Percentiles rank a stretch among this genome's conserved stretches.
Evolutionary conservation across 768 basidiomycete species (phyloP).

Genomic region (Tricholomella constricta): DNA sequence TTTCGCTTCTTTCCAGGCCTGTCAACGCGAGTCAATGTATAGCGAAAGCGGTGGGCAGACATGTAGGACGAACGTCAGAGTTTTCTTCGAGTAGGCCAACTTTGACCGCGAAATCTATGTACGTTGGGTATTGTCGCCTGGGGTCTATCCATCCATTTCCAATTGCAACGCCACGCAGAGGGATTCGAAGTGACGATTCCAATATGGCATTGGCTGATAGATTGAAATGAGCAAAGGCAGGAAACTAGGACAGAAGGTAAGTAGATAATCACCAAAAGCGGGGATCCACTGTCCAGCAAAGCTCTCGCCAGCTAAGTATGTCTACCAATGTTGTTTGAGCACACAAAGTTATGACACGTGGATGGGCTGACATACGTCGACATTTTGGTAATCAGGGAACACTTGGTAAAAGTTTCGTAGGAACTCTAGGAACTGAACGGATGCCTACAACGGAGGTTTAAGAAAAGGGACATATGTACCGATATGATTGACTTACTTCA

Average conservation of each 20-base stretch:
- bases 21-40: constrained; percentile 1
- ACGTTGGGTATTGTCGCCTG: constrained; percentile 84
- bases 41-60: constrained; percentile 4
- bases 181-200: constrained; percentile 55
- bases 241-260: neutral
- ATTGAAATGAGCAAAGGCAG: constrained; percentile 1
- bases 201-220: constrained; percentile 75
- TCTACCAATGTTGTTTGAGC: constrained; percentile 49
- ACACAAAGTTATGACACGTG: constrained; percentile 1
- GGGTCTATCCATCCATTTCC: constrained; percentile 99
- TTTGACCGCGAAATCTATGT: constrained; percentile 82
- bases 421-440: constrained; percentile 81
- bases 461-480: constrained; percentile 1
- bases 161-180: constrained; percentile 81
- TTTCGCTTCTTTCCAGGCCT: constrained; percentile 68
- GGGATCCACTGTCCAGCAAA: constrained; percentile 99
- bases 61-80: constrained; percentile 52
- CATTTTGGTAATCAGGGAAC: constrained; percentile 82
- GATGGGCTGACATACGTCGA: constrained; percentile 66
- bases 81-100: constrained; percentile 75
- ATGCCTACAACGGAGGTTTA: constrained; percentile 49
- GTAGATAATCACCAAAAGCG: constrained; percentile 70
- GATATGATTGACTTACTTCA: constrained; percentile 44
- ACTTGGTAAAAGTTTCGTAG: constrained; percentile 84
- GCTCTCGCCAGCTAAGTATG: constrained; percentile 94